Evolutionary conservation across 148 eudicot species (phyloP), one percentile per base, ranked within the genome.

Genomic region (Simmondsia chinensis): DNA sequence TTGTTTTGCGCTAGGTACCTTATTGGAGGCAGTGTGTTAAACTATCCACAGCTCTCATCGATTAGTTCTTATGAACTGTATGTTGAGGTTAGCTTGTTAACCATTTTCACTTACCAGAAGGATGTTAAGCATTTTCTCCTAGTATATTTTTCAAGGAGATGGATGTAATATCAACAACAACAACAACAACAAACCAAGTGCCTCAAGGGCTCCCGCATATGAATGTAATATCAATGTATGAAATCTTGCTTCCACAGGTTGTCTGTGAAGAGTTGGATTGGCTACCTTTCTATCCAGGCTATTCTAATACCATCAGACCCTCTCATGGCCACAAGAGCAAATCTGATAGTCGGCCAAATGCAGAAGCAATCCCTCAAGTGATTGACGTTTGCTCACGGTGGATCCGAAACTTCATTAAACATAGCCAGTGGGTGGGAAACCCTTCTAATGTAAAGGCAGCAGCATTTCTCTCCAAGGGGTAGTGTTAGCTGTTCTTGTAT

Each of bases 241-340:
- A 50, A n/a, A 21, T 19, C 39, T 23, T 52, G 28, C 34, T 56
- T 21, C 39, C 15, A 50, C 68, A 91, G 99, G 96, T 86, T 50
- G 99, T 86, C 12, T 86, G 99, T 65, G 99, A 91, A 77, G 99
- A 86, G 74, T 75, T 91, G 63, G 99, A 91, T 50, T 91, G 99
- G 99, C 81, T 91, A 70, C 70, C 77, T 28, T 82, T 91, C 63
- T 91, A 91, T 73, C 96, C 96, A 10, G 86, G 89, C 36, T 68
- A 60, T 54, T 61, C 69, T 45, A 73, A 70, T 54, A 62, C 73
- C 31, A 42, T 67, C n/a, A 91, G 79, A 57, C 30, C 42, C 40
- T 52, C 66, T 7, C 60, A 57, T 59, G 89, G 71, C 47, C 94
- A 85, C 61, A 66, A 48, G 41, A 65, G 32, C 20, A 73, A 63